Percentiles rank a stretch among this genome's conserved stretches.
phyloP scores from a whole-genome alignment of 371 early-diverging fungal species.

The Funneliformis caledonium region DNA sequence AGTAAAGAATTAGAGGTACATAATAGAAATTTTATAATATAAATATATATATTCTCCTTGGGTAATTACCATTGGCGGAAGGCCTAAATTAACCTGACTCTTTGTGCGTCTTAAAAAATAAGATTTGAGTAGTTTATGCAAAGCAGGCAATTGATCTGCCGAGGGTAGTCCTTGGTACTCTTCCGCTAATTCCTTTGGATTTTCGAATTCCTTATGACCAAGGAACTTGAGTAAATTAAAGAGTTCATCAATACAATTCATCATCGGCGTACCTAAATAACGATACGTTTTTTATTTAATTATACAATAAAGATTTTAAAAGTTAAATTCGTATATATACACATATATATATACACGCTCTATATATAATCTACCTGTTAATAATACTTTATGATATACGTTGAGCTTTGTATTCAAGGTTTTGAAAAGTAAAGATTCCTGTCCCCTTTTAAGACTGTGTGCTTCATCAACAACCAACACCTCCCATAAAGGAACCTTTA shows the following conservation, averaged over 20 bases:
- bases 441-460: slow-evolving; percentile 92
- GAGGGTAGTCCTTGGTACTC: slow-evolving; percentile 10
- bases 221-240: slow-evolving; percentile 93
- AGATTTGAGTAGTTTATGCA: slow-evolving; percentile 37
- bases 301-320: neutral
- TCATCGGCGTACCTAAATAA: slow-evolving; percentile 86
- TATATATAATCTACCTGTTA: too few species aligned
- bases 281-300: neutral
- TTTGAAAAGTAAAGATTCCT: slow-evolving; percentile 57
- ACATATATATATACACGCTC: too few species aligned
- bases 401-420: slow-evolving; percentile 64
- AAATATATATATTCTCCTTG: neutral
- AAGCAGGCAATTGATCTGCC: slow-evolving; percentile 31
- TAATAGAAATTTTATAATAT: neutral
- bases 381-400: slow-evolving; percentile 75
- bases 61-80: slow-evolving; percentile 83
- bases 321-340: neutral
- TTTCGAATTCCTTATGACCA: slow-evolving; percentile 81
- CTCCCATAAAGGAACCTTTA: slow-evolving; percentile 65
- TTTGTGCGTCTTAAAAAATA: slow-evolving; percentile 91
- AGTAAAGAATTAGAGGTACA: neutral
- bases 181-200: slow-evolving; percentile 46
- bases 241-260: slow-evolving; percentile 92
- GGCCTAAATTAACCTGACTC: slow-evolving; percentile 72
- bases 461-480: slow-evolving; percentile 95